These are phyloP conservation scores for Parathielavia hyrcaniae DNA, from an alignment of 495 filamentous ascomycete genomes.

Conservation along the genomic window DNA sequence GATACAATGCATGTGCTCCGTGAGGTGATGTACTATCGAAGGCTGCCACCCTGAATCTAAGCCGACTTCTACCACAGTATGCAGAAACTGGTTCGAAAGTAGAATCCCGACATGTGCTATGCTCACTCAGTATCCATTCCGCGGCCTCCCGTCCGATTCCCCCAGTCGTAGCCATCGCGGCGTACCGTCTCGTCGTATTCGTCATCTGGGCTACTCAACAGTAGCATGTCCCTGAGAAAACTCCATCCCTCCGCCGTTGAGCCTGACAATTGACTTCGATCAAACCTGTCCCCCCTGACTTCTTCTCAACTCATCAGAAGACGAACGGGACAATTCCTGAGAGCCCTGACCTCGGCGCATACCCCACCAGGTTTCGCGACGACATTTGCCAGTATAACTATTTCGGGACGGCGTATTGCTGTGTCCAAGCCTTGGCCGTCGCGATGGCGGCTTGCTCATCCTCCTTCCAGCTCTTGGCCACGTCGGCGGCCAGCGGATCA, in stretches of 20 bases:
- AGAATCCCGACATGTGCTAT: background rate
- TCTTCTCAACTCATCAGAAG: slow-evolving; percentile 6
- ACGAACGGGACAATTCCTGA: background rate
- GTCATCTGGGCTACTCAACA: background rate
- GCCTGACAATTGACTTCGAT: slow-evolving; percentile 1
- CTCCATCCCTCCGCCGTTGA: background rate
- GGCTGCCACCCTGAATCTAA: no score
- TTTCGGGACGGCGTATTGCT: slow-evolving; percentile 54
- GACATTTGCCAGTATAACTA: background rate
- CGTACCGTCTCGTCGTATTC: background rate
- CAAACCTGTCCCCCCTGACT: background rate
- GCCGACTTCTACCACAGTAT: no score
- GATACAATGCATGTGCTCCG: no score
- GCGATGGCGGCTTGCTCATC: slow-evolving; percentile 85
- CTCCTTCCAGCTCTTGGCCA: slow-evolving; percentile 97
- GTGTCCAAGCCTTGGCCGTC: slow-evolving; percentile 84
- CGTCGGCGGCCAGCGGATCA: slow-evolving; percentile 92
- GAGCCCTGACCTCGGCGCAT: background rate
- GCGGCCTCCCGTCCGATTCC: no score
- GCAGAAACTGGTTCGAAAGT: no score
- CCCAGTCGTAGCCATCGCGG: background rate
- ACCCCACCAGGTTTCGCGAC: background rate
- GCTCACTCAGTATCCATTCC: background rate
- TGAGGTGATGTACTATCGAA: no score
- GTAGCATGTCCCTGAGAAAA: background rate